Evolutionary conservation across 2,329 filamentous ascomycete genomes (phyloP).

Genomic region (Fusarium floridanum): DNA sequence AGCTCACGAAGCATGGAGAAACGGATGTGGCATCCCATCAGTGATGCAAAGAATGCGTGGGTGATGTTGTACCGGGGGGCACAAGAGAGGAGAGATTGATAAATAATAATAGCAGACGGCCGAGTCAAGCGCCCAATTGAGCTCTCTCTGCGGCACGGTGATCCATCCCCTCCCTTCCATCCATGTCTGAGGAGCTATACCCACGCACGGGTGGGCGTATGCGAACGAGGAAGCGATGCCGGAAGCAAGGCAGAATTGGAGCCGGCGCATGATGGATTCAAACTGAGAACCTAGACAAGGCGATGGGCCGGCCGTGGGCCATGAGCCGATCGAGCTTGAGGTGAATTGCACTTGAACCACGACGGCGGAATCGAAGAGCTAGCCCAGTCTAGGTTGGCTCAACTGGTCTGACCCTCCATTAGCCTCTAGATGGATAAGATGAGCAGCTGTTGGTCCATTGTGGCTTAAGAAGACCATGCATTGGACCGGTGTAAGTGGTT

Average conservation of each 20-base stretch:
- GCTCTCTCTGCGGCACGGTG: background rate
- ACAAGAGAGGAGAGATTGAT: conserved; percentile 12
- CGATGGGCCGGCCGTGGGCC: background rate
- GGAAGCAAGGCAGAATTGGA: conserved; percentile 10
- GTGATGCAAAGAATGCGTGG: conserved; percentile 1
- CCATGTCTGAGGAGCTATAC: background rate
- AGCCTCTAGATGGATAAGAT: conserved; percentile 29
- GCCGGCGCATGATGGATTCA: conserved; percentile 9
- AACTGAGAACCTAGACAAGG: background rate
- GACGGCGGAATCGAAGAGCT: conserved; percentile 21
- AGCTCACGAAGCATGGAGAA: conserved; percentile 9
- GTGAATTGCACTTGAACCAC: conserved; percentile 14
- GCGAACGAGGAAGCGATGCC: conserved; percentile 14
- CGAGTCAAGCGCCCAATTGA: conserved; percentile 13
- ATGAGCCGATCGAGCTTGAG: conserved; percentile 16
- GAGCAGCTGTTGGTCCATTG: conserved; percentile 23
- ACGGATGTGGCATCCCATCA: conserved; percentile 5
- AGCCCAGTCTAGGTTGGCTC: conserved; percentile 5
- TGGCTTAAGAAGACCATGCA: conserved; percentile 34
- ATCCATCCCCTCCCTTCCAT: background rate
- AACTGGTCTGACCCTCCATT: conserved; percentile 1
- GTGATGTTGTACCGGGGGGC: conserved; percentile 8
- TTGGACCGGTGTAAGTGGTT: conserved; percentile 15
- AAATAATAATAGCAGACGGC: conserved; percentile 16
- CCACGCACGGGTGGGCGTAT: background rate